Base-by-base conservation (phyloP, 345 rosid genomes). In the Bruguiera parviflora region DNA sequence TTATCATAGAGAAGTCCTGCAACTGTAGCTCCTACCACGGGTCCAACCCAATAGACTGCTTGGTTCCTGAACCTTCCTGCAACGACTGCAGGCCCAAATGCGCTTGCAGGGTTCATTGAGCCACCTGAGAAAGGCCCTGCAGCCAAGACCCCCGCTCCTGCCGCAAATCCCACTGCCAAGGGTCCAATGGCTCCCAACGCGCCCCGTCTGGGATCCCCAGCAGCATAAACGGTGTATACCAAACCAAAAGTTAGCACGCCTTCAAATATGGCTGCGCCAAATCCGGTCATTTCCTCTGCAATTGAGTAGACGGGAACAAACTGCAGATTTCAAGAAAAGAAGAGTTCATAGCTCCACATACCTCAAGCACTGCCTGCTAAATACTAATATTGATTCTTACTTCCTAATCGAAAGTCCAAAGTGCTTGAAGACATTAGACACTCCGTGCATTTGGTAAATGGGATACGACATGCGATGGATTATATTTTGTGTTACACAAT, bases 11-110 rank as follows among this genome's bases (percentile, higher is more conserved):
- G 75, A 70, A 95, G 83, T 1, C 93, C 92, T 0, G 96, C 99
- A 15, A 77, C 69, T 0, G 87, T 75, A 8, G 88, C 97, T 60
- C 97, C 99, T 19, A 88, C 58, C 80, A 92, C 67, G 6, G 98
- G 99, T 16, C 98, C 99, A 10, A 92, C 80, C 99, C 98, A 92
- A 53, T 92, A 94, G 18, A 87, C 97, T 0, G 96, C 99, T 66
- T 92, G 98, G 74, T 92, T 95, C 79, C 81, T 86, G 74, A 95
- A 95, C 61, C 78, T 81, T 4, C 97, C 96, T 0, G 88, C 85
- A 13, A 88, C 73, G 10, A 82, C 80, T 0, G 98, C 97, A 0
- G 94, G 77, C 8, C 97, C 97, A 53, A 95, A 95, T 3, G 98
- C 91, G 51, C 88, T 84, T 0, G 91, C 96, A 0, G 99, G 99